phyloP scores from a whole-genome alignment of 2,329 filamentous ascomycete genomes.

The Aureobasidium zeae region DNA sequence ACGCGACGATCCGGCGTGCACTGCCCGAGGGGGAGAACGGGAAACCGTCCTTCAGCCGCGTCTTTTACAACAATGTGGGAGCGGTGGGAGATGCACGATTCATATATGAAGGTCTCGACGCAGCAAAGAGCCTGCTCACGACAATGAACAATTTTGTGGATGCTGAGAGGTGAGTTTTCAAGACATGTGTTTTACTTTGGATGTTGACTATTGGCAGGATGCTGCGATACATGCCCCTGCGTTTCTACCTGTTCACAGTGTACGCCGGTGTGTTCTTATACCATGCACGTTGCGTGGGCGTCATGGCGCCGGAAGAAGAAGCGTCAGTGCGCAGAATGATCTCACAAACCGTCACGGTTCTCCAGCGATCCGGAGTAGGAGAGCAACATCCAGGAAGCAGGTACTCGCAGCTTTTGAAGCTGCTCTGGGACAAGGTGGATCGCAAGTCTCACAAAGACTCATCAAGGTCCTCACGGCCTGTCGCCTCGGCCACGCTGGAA shows the following conservation, averaged over 20 bases:
- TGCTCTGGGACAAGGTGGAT: conserved; percentile 41
- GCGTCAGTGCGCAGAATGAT: conserved; percentile 39
- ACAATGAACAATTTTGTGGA: conserved; percentile 43
- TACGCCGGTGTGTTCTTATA: conserved; percentile 43
- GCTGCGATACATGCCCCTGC: conserved; percentile 40
- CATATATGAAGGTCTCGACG: conserved; percentile 43
- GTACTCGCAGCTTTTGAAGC: conserved; percentile 38
- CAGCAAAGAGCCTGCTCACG: conserved; percentile 41
- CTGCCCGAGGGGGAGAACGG: conserved; percentile 29
- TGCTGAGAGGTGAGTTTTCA: conserved; percentile 30
- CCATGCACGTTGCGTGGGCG: conserved; percentile 39
- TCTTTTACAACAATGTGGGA: conserved; percentile 43
- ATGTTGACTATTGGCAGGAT: conserved; percentile 19
- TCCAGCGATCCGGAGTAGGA: conserved; percentile 37
- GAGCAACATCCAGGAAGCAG: conserved; percentile 39
- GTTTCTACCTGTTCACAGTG: conserved; percentile 42
- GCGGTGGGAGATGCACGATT: conserved; percentile 41
- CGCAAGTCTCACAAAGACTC: conserved; percentile 24
- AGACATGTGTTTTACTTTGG: neutral
- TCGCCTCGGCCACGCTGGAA: conserved; percentile 22
- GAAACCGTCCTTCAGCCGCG: conserved; percentile 32
- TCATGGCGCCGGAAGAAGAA: conserved; percentile 40
- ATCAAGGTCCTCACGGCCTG: conserved; percentile 14
- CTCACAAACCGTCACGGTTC: conserved; percentile 36
- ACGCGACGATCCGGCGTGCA: conserved; percentile 51